phyloP scores from a whole-genome alignment of 805 yeast species.

The Starmerella apicola region DNA sequence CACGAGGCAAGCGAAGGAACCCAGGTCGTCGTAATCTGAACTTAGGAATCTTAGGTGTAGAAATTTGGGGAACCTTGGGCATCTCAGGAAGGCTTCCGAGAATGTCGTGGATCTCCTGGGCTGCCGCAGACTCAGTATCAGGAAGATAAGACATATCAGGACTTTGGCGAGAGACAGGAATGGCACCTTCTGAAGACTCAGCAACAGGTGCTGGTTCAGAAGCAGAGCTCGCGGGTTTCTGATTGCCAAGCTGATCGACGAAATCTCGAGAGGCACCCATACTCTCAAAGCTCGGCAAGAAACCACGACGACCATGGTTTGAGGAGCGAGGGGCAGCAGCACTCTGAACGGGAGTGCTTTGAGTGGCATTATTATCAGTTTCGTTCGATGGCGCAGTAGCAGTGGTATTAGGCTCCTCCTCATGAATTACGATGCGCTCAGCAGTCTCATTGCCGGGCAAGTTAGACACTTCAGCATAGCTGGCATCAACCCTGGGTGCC shows the following conservation, averaged over 20 bases:
- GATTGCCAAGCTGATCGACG: constrained; percentile 17
- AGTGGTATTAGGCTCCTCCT: no score
- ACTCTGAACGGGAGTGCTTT: no score
- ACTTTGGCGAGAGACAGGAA: neutral
- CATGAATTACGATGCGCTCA: no score
- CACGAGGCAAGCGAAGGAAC: neutral
- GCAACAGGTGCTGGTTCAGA: constrained; percentile 4
- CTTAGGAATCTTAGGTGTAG: neutral
- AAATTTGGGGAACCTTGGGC: neutral
- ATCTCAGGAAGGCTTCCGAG: neutral
- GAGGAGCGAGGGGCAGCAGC: neutral
- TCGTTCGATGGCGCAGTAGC: no score
- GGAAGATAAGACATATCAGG: neutral
- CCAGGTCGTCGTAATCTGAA: no score
- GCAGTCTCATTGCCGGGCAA: no score
- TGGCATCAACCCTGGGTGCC: no score
- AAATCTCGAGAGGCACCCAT: constrained; percentile 15
- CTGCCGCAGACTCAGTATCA: neutral
- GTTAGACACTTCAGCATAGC: no score
- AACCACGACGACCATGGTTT: constrained; percentile 15
- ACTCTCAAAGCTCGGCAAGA: constrained; percentile 15
- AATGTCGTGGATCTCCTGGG: neutral
- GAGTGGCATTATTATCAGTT: no score
- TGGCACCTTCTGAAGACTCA: neutral
- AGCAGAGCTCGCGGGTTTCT: constrained; percentile 10